Evolutionary conservation across 2,329 filamentous ascomycete species (phyloP), one percentile per base, ranked within the genome.

Genomic region (Nigrospora oryzae): DNA sequence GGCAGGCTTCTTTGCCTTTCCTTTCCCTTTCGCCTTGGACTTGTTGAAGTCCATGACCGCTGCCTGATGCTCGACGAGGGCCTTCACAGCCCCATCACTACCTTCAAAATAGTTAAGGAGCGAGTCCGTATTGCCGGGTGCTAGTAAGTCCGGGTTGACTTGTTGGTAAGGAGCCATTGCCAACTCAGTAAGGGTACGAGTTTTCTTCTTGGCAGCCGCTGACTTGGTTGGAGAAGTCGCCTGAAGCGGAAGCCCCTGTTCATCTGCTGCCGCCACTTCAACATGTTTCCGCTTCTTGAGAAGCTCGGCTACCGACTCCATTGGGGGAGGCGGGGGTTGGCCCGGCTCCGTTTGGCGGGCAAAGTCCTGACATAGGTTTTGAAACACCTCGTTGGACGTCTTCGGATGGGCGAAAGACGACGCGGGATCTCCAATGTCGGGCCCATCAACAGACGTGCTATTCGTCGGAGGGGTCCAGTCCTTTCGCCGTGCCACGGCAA

Each of bases 181-280:
- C 41, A 86, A 66, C 36, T 81, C 86, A 0, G 89, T 95, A 46
- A 95, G 83, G 0, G 88, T 94, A 36, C 79, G 80, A 0, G 81
- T 65, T 60, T 84, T 90, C 63, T 86, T 89, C 61, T 79, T 81
- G 4, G 73, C 65, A 5, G 70, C 67, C 51, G 79, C 84, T 17
- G 64, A 58, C 56, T 77, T 79, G 1, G 55, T 50, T 0, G 64
- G 64, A 1, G 64, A 63, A 2, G 42, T 15, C 55, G 60, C 37
- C 57, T 49, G 12, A 46, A 49, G 53, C 51, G 7, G 52, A 48
- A 38, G 56, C n/a, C 3, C 56, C 42, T 46, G 50, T 40, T 50
- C 50, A 45, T 52, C 57, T 0, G 62, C 61, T 1, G 67, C 61
- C 1, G 79, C 62, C 35, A 74, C 56, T 38, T 81, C 75, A 23